Percentiles rank a stretch among this genome's conserved stretches.
These are phyloP conservation scores for Xylariaceae sp. DNA, from an alignment of 2,329 filamentous ascomycete genomes.

Conservation along the genomic window DNA sequence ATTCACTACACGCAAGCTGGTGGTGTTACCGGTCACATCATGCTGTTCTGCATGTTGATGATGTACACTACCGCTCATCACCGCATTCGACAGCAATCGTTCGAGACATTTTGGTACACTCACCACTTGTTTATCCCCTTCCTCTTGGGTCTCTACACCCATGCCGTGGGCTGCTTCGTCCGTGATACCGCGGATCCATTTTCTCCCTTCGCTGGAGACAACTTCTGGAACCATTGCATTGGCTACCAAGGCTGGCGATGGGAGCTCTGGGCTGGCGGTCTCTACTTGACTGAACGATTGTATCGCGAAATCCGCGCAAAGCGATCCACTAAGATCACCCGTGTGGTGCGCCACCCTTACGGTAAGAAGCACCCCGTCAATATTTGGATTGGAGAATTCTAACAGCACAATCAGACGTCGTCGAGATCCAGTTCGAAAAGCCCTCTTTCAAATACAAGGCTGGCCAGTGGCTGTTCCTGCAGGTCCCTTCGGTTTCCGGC, in stretches of 20 bases:
- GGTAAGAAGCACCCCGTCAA: slow-evolving; percentile 46
- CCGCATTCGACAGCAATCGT: slow-evolving; percentile 93
- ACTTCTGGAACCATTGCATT: slow-evolving; percentile 89
- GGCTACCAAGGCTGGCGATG: slow-evolving; percentile 97
- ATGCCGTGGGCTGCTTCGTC: slow-evolving; percentile 94
- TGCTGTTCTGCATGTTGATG: slow-evolving; percentile 97
- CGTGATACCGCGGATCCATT: slow-evolving; percentile 68
- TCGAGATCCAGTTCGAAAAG: slow-evolving; percentile 96
- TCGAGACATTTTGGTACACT: slow-evolving; percentile 98
- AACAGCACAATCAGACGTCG: slow-evolving; percentile 60
- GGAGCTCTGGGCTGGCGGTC: slow-evolving; percentile 80
- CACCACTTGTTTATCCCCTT: slow-evolving; percentile 99
- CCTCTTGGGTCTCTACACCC: slow-evolving; percentile 87
- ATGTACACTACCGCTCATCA: slow-evolving; percentile 96
- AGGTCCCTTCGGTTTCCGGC: slow-evolving; percentile 81
- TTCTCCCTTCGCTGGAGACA: slow-evolving; percentile 77
- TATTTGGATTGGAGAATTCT: slow-evolving; percentile 17
- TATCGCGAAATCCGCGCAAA: slow-evolving; percentile 86
- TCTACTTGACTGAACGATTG: slow-evolving; percentile 84
- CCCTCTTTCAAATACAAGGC: slow-evolving; percentile 97
- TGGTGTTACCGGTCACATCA: slow-evolving; percentile 92
- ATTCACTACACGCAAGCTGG: slow-evolving; percentile 89
- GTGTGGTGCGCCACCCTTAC: slow-evolving; percentile 93
- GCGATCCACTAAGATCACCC: slow-evolving; percentile 82
- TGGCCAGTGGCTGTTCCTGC: slow-evolving; percentile 96